Conservation (phyloP, 768 basidiomycete genomes). For the Naematelia encephala region DNA sequence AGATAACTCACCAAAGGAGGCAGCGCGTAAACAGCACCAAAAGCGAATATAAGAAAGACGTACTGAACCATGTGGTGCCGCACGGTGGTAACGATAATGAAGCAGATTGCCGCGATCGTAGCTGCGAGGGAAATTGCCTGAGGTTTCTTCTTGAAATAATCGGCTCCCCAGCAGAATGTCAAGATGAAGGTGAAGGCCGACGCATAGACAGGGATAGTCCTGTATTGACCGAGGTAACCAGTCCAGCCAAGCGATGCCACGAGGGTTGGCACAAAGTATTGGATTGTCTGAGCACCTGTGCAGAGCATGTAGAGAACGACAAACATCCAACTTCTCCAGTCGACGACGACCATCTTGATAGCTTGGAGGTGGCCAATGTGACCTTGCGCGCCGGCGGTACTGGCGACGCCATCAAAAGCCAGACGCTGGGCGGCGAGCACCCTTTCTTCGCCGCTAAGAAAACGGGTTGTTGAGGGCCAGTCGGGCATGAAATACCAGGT, state of each 20-base stretch:
- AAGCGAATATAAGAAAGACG: constrained; percentile 50
- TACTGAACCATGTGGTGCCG: constrained; percentile 32
- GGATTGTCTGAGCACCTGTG: constrained; percentile 48
- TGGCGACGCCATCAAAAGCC: constrained; percentile 44
- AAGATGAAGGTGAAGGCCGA: constrained; percentile 41
- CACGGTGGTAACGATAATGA: constrained; percentile 39
- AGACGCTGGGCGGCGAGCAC: constrained; percentile 49
- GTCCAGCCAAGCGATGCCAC: constrained; percentile 40
- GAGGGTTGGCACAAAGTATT: constrained; percentile 48
- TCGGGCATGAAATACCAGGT: constrained; percentile 48
- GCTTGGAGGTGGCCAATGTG: constrained; percentile 38
- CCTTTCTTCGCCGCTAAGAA: constrained; percentile 49
- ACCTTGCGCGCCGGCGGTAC: constrained; percentile 35
- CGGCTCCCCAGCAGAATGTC: constrained; percentile 44
- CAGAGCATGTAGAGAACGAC: constrained; percentile 47
- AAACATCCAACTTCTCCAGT: constrained; percentile 38
- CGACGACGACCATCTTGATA: constrained; percentile 28
- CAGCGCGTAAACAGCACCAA: constrained; percentile 47
- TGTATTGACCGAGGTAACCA: constrained; percentile 46
- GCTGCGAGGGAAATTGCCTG: constrained; percentile 36
- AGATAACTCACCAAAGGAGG: constrained; percentile 28
- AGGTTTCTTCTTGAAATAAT: constrained; percentile 45
- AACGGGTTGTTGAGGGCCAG: constrained; percentile 50
- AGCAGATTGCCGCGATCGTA: constrained; percentile 33
- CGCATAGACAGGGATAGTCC: constrained; percentile 48